Evolutionary conservation across 1,284 basidiomycete species (phyloP).

Genomic region (Nidula niveotomentosa): DNA sequence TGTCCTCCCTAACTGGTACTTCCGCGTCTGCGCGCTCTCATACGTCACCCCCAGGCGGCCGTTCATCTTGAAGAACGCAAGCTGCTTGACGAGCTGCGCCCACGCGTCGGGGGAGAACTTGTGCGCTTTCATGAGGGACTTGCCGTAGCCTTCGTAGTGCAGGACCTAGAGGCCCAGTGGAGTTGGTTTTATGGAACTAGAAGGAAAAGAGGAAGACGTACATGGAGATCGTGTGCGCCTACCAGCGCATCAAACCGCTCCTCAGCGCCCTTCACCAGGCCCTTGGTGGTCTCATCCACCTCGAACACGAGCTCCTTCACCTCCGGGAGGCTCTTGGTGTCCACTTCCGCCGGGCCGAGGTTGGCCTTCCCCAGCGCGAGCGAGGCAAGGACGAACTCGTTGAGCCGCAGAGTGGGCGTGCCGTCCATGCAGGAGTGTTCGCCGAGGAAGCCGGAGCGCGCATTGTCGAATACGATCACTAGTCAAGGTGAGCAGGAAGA

Average conservation of each 20-base stretch:
- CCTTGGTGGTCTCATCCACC: slow-evolving; percentile 58
- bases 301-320: slow-evolving; percentile 77
- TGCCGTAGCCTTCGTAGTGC: slow-evolving; percentile 93
- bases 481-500: not conserved
- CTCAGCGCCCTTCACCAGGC: slow-evolving; percentile 56
- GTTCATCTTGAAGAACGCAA: slow-evolving; percentile 90
- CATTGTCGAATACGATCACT: slow-evolving; percentile 94
- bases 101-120: slow-evolving; percentile 93
- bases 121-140: slow-evolving; percentile 86
- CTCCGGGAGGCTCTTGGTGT: slow-evolving; percentile 40
- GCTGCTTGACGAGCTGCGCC: slow-evolving; percentile 94
- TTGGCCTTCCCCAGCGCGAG: slow-evolving; percentile 82
- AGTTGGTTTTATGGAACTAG: not conserved
- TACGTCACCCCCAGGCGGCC: slow-evolving; percentile 85
- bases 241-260: slow-evolving; percentile 79
- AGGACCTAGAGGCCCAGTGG: slow-evolving; percentile 47
- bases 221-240: slow-evolving; percentile 79
- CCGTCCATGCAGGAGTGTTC: slow-evolving; percentile 97
- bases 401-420: slow-evolving; percentile 92
- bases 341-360: slow-evolving; percentile 48
- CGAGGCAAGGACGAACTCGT: slow-evolving; percentile 89
- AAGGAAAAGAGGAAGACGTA: slow-evolving; percentile 29
- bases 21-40: slow-evolving; percentile 94
- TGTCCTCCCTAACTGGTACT: slow-evolving; percentile 89
- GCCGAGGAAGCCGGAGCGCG: slow-evolving; percentile 89